phyloP scores from a whole-genome alignment of 83 land plant species.

The Picea abies region DNA sequence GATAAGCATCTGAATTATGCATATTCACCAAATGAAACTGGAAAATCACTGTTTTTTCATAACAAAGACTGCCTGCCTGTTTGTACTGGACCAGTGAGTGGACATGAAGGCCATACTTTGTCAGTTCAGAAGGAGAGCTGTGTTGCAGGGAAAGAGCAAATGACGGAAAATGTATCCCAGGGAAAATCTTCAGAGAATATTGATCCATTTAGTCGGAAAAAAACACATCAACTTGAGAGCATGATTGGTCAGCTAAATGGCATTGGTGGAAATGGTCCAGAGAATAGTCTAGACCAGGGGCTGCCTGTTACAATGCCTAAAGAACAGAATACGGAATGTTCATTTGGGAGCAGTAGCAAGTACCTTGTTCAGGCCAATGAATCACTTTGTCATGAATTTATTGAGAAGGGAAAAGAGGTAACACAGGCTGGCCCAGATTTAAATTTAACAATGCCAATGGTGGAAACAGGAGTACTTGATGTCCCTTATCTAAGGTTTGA shows the following conservation, averaged over 20 bases:
- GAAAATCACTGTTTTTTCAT: neutral
- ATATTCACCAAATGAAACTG: neutral
- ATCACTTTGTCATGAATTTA: neutral
- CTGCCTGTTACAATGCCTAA: slow-evolving; percentile 1
- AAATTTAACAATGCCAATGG: neutral
- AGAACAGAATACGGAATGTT: neutral
- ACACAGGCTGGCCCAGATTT: neutral
- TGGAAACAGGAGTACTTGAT: neutral
- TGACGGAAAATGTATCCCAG: no score
- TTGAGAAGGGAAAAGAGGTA: neutral
- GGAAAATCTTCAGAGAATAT: slow-evolving; percentile 9
- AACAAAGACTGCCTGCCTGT: neutral
- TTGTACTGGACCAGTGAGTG: neutral
- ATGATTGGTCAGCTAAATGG: slow-evolving; percentile 6
- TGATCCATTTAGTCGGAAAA: neutral
- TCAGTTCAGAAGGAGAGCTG: neutral
- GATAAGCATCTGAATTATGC: slow-evolving; percentile 6
- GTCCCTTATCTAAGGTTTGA: neutral
- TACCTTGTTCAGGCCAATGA: neutral
- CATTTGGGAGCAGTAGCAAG: neutral
- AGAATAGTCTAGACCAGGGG: slow-evolving; percentile 13
- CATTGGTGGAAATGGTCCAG: slow-evolving; percentile 3
- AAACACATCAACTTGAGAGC: neutral
- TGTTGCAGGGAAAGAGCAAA: neutral
- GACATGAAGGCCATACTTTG: neutral